Evolutionary conservation across 192 early-diverging fungal genomes (phyloP).

Genomic region (Coemansia interrupta): DNA sequence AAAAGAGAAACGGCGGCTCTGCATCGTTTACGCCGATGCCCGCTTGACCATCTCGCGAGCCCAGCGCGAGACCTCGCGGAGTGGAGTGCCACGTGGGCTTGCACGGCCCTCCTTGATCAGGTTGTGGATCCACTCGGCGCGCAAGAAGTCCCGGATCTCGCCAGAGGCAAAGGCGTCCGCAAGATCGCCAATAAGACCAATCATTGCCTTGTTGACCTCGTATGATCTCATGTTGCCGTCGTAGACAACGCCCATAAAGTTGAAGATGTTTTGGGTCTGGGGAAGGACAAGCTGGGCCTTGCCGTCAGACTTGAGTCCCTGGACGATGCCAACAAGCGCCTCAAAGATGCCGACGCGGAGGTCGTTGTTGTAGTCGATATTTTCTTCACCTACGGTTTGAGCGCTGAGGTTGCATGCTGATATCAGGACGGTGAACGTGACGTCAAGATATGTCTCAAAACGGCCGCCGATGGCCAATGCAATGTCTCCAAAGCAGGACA

Average conservation of each 20-base stretch:
- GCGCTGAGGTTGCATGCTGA: conserved; percentile 74
- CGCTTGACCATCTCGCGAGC: conserved; percentile 54
- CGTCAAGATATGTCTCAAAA: conserved; percentile 79
- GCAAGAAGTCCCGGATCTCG: conserved; percentile 62
- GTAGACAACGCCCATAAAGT: conserved; percentile 70
- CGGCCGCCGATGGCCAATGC: conserved; percentile 87
- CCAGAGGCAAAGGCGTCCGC: conserved; percentile 84
- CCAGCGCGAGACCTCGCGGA: conserved; percentile 46
- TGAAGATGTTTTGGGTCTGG: conserved; percentile 70
- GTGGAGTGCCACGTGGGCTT: conserved; percentile 43
- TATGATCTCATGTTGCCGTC: conserved; percentile 64
- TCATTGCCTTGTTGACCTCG: conserved; percentile 65
- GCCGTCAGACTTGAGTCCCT: conserved; percentile 79
- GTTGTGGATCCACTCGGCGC: conserved; percentile 68
- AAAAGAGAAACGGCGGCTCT: neutral
- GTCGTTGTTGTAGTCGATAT: conserved; percentile 81
- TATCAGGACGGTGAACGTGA: conserved; percentile 82
- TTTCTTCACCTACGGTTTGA: conserved; percentile 62
- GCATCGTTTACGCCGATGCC: conserved; percentile 22
- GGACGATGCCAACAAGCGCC: conserved; percentile 93
- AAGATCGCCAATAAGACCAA: conserved; percentile 92
- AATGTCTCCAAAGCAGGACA: conserved; percentile 97
- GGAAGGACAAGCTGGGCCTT: conserved; percentile 61
- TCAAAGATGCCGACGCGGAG: conserved; percentile 89
- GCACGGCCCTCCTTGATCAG: conserved; percentile 78